Percentiles rank a stretch among this genome's conserved stretches.
Evolutionary conservation across 495 filamentous ascomycete genomes (phyloP).

Genomic region (Podospora tetraspora): DNA sequence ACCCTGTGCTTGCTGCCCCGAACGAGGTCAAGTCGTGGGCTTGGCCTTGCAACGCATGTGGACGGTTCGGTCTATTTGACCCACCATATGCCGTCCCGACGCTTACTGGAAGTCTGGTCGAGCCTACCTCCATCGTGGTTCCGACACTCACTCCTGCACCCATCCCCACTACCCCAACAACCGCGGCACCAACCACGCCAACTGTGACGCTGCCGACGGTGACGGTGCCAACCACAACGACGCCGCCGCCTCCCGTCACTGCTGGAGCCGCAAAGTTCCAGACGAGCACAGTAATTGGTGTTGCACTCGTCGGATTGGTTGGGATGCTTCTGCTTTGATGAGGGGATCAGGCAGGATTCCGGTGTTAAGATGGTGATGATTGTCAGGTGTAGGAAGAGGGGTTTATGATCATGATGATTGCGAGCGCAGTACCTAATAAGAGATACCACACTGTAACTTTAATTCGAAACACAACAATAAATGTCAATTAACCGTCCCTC

Average conservation of each 20-base stretch:
- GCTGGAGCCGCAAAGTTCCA: not conserved
- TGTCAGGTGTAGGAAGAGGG: no score
- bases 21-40: constrained; percentile 25
- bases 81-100: constrained; percentile 31
- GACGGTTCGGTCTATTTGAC: constrained; percentile 29
- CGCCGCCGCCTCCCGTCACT: not conserved
- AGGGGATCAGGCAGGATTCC: not conserved
- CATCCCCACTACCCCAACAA: not conserved
- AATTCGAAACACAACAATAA: not conserved
- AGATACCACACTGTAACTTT: not conserved
- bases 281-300: not conserved
- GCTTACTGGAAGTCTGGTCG: constrained; percentile 20
- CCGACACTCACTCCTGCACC: not conserved
- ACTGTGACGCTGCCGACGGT: not conserved
- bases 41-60: constrained; percentile 30
- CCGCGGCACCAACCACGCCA: not conserved
- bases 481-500: not conserved
- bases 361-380: not conserved
- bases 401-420: not conserved
- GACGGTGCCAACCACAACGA: not conserved
- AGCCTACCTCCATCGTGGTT: constrained; percentile 8
- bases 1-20: constrained; percentile 29
- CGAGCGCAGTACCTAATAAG: not conserved
- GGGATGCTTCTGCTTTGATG: not conserved
- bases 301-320: not conserved